phyloP scores from a whole-genome alignment of 805 yeast genomes.

The Ascoidea asiatica region DNA sequence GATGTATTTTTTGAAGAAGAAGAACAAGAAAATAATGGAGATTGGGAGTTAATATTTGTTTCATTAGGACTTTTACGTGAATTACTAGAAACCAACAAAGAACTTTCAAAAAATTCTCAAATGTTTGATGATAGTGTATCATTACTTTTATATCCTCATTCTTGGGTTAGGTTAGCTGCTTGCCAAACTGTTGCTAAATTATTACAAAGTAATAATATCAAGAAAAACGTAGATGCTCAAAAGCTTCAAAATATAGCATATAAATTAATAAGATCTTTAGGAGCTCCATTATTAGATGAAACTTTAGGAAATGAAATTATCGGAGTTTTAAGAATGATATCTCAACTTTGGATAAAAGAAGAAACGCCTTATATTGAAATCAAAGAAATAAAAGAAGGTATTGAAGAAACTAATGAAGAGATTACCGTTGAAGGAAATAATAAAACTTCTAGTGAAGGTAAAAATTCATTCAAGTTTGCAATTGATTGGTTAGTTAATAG shows the following conservation, averaged over 20 bases:
- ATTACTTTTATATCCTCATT: slow-evolving; percentile 68
- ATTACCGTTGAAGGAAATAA: slow-evolving; percentile 14
- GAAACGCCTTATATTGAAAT: slow-evolving; percentile 22
- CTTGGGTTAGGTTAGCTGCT: slow-evolving; percentile 76
- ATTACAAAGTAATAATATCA: slow-evolving; percentile 3
- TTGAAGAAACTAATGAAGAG: slow-evolving; percentile 14
- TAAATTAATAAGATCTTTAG: slow-evolving; percentile 61
- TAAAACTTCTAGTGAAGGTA: slow-evolving; percentile 6
- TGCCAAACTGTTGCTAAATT: slow-evolving; percentile 25
- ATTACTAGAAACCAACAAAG: slow-evolving; percentile 15
- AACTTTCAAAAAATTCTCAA: slow-evolving; percentile 19
- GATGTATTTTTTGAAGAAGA: slow-evolving; percentile 21
- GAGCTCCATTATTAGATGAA: slow-evolving; percentile 63
- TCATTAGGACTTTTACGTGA: slow-evolving; percentile 35
- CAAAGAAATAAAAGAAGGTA: slow-evolving; percentile 17
- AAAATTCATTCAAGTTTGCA: slow-evolving; percentile 21
- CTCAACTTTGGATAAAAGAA: slow-evolving; percentile 45
- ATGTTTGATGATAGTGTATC: slow-evolving; percentile 37
- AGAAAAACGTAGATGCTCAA: slow-evolving; percentile 21
- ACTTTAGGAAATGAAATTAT: slow-evolving; percentile 50
- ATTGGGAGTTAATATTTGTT: slow-evolving; percentile 73
- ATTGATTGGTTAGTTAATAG: slow-evolving; percentile 52
- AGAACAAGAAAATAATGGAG: slow-evolving; percentile 27
- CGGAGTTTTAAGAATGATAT: slow-evolving; percentile 49
- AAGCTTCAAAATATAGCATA: slow-evolving; percentile 58